Conservation (phyloP, 1,139 yeast genomes). For the Kodamaea arcana region DNA sequence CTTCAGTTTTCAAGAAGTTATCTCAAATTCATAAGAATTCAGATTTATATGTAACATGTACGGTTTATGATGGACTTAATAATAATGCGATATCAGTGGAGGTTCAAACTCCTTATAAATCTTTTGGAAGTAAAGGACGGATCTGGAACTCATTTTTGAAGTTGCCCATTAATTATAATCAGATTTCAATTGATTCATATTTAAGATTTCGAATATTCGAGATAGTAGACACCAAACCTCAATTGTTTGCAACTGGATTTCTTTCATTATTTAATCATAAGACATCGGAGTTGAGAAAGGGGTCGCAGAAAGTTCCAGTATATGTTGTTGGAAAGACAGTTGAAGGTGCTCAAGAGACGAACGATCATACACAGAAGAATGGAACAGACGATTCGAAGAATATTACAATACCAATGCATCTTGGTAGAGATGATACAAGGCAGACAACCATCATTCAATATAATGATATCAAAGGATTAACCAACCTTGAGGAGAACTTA, state of each 20-base stretch:
- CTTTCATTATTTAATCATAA: constrained; percentile 53
- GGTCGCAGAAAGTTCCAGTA: constrained; percentile 37
- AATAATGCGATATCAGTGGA: constrained; percentile 65
- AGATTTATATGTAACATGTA: constrained; percentile 61
- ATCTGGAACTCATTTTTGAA: constrained; percentile 57
- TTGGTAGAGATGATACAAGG: background rate
- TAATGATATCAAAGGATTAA: constrained; percentile 21
- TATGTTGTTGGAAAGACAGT: constrained; percentile 5
- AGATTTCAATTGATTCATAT: constrained; percentile 59
- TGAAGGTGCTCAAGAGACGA: background rate
- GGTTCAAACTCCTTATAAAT: constrained; percentile 59
- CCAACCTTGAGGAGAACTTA: constrained; percentile 48
- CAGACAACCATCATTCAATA: constrained; percentile 15
- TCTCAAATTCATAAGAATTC: constrained; percentile 51
- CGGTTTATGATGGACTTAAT: constrained; percentile 52
- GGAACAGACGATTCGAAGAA: constrained; percentile 2
- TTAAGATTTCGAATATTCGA: constrained; percentile 67
- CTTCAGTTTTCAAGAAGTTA: constrained; percentile 44
- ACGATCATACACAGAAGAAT: background rate
- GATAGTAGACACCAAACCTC: constrained; percentile 47
- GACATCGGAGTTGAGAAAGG: constrained; percentile 30
- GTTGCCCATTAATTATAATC: constrained; percentile 67
- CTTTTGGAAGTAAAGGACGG: constrained; percentile 46
- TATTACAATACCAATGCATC: background rate
- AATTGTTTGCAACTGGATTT: constrained; percentile 56